Conservation (phyloP, 2,329 filamentous ascomycete species). For the Gremmenia infestans region DNA sequence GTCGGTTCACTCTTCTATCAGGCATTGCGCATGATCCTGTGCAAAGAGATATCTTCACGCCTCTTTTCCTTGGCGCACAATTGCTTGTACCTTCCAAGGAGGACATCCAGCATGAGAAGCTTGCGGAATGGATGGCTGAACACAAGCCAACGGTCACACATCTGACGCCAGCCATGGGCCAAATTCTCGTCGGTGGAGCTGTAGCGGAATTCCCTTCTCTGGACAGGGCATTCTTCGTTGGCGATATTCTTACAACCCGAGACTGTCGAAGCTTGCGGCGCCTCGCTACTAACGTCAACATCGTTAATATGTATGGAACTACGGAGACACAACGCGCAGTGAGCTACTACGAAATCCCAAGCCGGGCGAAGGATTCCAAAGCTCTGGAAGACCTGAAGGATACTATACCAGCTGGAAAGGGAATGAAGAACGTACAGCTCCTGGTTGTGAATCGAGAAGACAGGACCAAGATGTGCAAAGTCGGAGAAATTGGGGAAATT, state of each 20-base stretch:
- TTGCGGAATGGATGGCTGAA: constrained; percentile 83
- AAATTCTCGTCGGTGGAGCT: constrained; percentile 85
- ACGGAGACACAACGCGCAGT: constrained; percentile 81
- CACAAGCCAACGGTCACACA: constrained; percentile 75
- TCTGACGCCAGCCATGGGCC: constrained; percentile 92
- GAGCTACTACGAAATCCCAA: constrained; percentile 75
- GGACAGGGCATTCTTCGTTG: constrained; percentile 83
- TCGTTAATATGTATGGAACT: constrained; percentile 84
- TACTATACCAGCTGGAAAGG: constrained; percentile 75
- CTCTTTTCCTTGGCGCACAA: constrained; percentile 78
- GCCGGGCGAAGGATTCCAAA: constrained; percentile 55
- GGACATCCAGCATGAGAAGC: constrained; percentile 77
- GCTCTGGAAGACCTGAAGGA: constrained; percentile 64
- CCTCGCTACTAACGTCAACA: constrained; percentile 68
- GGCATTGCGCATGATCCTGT: constrained; percentile 78
- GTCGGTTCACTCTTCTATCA: constrained; percentile 72
- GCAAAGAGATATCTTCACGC: constrained; percentile 78
- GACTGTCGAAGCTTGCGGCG: constrained; percentile 75
- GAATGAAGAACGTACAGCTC: constrained; percentile 86
- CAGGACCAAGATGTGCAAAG: constrained; percentile 61
- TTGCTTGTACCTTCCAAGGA: constrained; percentile 75
- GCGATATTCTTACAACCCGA: constrained; percentile 79
- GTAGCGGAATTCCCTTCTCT: constrained; percentile 71
- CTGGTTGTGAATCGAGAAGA: constrained; percentile 72
- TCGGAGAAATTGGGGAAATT: constrained; percentile 82